phyloP scores from a whole-genome alignment of 1,284 basidiomycete genomes.

The Laetiporus sulphureus region DNA sequence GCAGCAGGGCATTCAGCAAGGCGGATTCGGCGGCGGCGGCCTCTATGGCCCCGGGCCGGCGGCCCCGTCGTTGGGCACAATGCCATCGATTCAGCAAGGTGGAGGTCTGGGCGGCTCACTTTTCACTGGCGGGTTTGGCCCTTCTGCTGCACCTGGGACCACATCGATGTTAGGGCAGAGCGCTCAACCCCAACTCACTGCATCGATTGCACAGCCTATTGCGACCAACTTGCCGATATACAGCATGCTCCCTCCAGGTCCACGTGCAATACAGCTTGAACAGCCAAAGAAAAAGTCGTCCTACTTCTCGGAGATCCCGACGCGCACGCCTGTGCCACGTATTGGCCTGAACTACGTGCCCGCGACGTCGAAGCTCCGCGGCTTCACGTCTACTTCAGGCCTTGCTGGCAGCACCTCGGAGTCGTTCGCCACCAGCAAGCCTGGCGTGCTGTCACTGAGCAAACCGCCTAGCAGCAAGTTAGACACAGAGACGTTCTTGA shows the following conservation, averaged over 20 bases:
- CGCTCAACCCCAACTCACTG: constrained; percentile 57
- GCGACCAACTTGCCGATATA: constrained; percentile 77
- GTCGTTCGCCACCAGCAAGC: constrained; percentile 42
- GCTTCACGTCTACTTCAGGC: constrained; percentile 47
- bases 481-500: constrained; percentile 45
- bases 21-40: constrained; percentile 30
- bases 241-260: constrained; percentile 64
- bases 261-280: constrained; percentile 54
- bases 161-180: constrained; percentile 32
- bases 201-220: constrained; percentile 89
- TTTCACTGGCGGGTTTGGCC: constrained; percentile 38
- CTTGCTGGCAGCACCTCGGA: constrained; percentile 22
- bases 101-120: constrained; percentile 34
- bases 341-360: constrained; percentile 58
- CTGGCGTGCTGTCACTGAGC: constrained; percentile 44
- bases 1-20: constrained; percentile 24
- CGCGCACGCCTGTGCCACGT: constrained; percentile 55
- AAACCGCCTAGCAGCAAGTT: constrained; percentile 36
- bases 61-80: constrained; percentile 26
- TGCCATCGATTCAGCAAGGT: constrained; percentile 34
- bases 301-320: constrained; percentile 65
- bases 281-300: constrained; percentile 66
- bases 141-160: constrained; percentile 29
- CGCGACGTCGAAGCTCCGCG: constrained; percentile 60
- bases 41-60: constrained; percentile 42